Percentiles rank a stretch among this genome's conserved stretches.
phyloP scores from a whole-genome alignment of 257 asterid genomes.

The Prunella vulgaris region DNA sequence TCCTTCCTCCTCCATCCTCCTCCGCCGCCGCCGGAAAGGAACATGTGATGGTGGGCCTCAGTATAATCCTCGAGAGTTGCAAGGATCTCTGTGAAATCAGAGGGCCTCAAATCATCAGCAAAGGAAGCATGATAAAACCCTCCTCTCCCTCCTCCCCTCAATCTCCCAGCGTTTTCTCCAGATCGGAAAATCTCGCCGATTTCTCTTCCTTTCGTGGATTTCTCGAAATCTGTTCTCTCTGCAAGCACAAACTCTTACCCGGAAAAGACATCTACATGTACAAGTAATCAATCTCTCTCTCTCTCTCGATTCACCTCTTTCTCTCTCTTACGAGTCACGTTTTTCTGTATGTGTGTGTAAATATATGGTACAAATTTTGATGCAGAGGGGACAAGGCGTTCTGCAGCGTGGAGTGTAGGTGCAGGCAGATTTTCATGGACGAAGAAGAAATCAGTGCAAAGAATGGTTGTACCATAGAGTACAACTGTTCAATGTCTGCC shows the following conservation, averaged over 20 bases:
- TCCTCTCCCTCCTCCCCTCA: constrained; percentile 26
- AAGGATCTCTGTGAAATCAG: constrained; percentile 24
- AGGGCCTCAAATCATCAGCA: constrained; percentile 54
- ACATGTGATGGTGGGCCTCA: constrained; percentile 84
- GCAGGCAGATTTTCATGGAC: constrained; percentile 84
- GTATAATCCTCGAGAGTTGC: constrained; percentile 63
- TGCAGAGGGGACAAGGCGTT: constrained; percentile 86
- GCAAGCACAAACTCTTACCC: constrained; percentile 60
- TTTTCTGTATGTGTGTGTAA: neutral
- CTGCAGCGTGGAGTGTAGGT: constrained; percentile 90
- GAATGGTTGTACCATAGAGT: constrained; percentile 38
- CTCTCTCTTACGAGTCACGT: neutral
- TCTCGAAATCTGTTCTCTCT: constrained; percentile 72
- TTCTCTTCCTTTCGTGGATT: constrained; percentile 30
- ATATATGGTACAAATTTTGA: neutral
- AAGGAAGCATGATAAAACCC: constrained; percentile 54
- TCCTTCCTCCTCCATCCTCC: neutral
- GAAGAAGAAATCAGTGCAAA: constrained; percentile 50
- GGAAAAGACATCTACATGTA: constrained; percentile 92
- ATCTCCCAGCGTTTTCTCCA: constrained; percentile 23
- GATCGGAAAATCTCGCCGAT: neutral
- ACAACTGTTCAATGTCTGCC: constrained; percentile 49
- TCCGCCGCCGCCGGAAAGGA: constrained; percentile 20
- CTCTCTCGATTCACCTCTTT: neutral
- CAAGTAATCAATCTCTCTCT: constrained; percentile 45